Evolutionary conservation across 768 basidiomycete species (phyloP).

Genomic region (Auricularia auricula-judae): DNA sequence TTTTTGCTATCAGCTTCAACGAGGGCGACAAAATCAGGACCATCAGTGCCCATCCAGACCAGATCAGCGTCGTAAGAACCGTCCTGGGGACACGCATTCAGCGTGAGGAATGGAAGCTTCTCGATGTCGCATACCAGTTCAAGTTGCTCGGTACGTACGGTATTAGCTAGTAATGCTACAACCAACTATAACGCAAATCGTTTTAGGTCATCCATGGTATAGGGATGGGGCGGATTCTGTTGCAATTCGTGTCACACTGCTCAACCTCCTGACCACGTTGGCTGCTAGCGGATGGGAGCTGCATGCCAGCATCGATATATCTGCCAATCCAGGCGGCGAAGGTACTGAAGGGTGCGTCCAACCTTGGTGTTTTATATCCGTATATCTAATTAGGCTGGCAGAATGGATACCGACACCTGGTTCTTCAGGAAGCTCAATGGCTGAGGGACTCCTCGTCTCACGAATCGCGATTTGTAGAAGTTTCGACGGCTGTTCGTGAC

Average conservation of each 20-base stretch:
- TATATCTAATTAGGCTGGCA: no score
- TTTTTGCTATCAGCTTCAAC: constrained; percentile 18
- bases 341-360: no score
- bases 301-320: constrained; percentile 5
- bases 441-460: background rate
- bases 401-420: background rate
- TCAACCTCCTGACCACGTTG: constrained; percentile 1
- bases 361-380: no score
- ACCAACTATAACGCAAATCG: background rate
- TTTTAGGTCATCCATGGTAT: constrained; percentile 1
- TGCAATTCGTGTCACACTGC: constrained; percentile 1
- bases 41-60: constrained; percentile 15
- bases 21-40: constrained; percentile 20
- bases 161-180: background rate
- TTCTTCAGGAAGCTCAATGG: background rate
- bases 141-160: background rate
- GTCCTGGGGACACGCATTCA: constrained; percentile 1
- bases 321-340: background rate
- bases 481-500: no score
- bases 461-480: no score
- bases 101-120: constrained; percentile 5
- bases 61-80: constrained; percentile 12
- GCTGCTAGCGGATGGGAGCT: background rate
- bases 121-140: constrained; percentile 5
- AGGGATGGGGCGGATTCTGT: background rate